Conservation (phyloP, 225 moss, liverwort and hornwort genomes). For the Bryum argenteum region DNA sequence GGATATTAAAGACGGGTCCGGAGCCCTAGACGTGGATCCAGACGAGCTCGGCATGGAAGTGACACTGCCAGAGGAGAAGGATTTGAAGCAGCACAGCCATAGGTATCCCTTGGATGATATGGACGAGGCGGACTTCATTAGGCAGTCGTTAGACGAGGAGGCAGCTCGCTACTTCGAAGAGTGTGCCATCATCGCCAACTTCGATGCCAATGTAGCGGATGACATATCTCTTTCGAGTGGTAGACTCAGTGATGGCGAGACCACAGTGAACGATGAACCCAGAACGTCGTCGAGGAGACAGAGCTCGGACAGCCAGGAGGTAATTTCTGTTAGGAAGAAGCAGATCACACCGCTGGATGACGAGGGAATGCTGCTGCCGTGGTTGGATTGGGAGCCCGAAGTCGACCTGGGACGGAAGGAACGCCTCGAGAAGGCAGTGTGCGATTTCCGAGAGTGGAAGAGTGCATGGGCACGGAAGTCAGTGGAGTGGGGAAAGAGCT, state of each 20-base stretch:
- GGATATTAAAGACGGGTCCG: constrained; percentile 44
- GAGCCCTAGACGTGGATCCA: constrained; percentile 23
- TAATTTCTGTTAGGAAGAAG: constrained; percentile 28
- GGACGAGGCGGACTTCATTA: constrained; percentile 57
- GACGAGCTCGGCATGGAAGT: constrained; percentile 32
- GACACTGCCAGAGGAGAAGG: constrained; percentile 32
- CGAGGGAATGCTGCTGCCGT: constrained; percentile 67
- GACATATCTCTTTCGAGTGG: constrained; percentile 46
- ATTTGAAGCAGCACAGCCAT: constrained; percentile 35
- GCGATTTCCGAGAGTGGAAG: constrained; percentile 61
- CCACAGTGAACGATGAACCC: constrained; percentile 35
- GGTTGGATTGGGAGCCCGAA: constrained; percentile 71
- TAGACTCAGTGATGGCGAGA: constrained; percentile 46
- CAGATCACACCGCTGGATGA: constrained; percentile 50
- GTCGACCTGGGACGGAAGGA: constrained; percentile 61
- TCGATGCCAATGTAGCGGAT: constrained; percentile 55
- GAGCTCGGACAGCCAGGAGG: constrained; percentile 44
- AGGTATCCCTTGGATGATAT: constrained; percentile 44
- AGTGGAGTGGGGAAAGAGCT: constrained; percentile 61
- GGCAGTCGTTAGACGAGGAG: constrained; percentile 64
- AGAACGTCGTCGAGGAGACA: constrained; percentile 33
- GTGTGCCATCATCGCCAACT: constrained; percentile 66
- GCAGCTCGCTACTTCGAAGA: constrained; percentile 68
- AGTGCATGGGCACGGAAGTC: constrained; percentile 65
- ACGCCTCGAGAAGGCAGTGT: constrained; percentile 57